Evolutionary conservation across 1,284 basidiomycete species (phyloP).

Genomic region (Lentinula novae-zelandiae): DNA sequence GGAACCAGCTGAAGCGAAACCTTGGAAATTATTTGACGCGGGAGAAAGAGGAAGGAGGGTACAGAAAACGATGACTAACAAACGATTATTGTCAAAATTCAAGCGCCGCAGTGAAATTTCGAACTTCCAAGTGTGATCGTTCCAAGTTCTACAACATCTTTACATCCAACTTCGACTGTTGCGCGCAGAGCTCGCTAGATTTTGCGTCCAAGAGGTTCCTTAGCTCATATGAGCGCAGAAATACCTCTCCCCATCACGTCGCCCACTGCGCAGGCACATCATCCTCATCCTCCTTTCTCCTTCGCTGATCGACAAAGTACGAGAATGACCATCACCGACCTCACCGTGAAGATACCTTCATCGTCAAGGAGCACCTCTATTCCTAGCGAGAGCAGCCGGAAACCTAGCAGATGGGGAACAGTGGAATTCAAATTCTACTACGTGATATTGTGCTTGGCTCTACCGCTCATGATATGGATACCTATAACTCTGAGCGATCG

Average conservation of each 20-base stretch:
- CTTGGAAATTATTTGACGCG: too few relatives aligned
- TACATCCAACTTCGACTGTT: not conserved
- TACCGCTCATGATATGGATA: conserved; percentile 81
- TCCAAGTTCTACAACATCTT: too few relatives aligned
- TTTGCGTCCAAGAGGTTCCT: too few relatives aligned
- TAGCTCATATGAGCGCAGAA: conserved; percentile 8
- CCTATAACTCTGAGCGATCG: conserved; percentile 76
- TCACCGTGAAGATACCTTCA: conserved; percentile 48
- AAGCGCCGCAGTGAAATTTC: too few relatives aligned
- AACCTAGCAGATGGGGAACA: conserved; percentile 70
- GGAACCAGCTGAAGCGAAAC: too few relatives aligned
- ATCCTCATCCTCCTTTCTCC: not conserved
- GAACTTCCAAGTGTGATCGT: too few relatives aligned
- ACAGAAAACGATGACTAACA: too few relatives aligned
- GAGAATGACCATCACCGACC: conserved; percentile 21
- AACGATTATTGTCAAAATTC: too few relatives aligned
- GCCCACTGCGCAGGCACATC: not conserved
- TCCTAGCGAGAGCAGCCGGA: conserved; percentile 20
- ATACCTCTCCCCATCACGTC: conserved; percentile 3
- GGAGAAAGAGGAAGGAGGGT: too few relatives aligned
- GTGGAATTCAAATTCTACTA: conserved; percentile 83
- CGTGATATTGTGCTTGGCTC: conserved; percentile 53
- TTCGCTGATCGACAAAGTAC: conserved; percentile 13
- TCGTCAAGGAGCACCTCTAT: conserved; percentile 28
- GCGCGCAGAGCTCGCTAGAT: not conserved